phyloP scores from a whole-genome alignment of 768 basidiomycete species.

The Suillus subaureus region DNA sequence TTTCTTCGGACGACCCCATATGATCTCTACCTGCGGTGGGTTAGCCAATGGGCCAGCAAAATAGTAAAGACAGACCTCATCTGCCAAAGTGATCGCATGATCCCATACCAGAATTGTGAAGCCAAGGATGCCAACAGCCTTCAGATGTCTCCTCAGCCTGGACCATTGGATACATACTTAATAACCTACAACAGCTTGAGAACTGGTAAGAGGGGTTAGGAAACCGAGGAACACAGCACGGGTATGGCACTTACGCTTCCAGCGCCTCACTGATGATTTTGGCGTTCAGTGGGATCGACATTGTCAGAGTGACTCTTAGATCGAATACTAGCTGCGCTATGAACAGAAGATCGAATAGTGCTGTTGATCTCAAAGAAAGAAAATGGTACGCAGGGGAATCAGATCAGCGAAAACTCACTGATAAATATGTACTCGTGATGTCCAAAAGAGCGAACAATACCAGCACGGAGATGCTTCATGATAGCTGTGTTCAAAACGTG shows the following conservation, averaged over 20 bases:
- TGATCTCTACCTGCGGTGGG: slow-evolving; percentile 32
- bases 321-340: not conserved
- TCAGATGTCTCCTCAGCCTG: slow-evolving; percentile 4
- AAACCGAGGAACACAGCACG: not conserved
- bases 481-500: not conserved
- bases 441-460: not conserved
- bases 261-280: not conserved
- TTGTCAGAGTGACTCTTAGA: not conserved
- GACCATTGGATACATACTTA: not conserved
- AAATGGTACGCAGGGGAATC: not conserved
- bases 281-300: not conserved
- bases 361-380: not conserved
- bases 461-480: not conserved
- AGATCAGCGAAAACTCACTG: not conserved
- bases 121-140: slow-evolving; percentile 56
- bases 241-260: not conserved
- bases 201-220: not conserved
- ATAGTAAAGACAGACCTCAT: slow-evolving; percentile 33
- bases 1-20: slow-evolving; percentile 41
- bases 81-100: slow-evolving; percentile 40
- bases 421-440: not conserved
- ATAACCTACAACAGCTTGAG: slow-evolving; percentile 1
- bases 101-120: slow-evolving; percentile 55
- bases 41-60: not conserved
- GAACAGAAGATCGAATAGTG: not conserved